A percentile compares a stretch with the other conserved stretches of the same genome.
Conservation (phyloP, 2,329 filamentous ascomycete species). For the Thermothelomyces thermophilus region DNA sequence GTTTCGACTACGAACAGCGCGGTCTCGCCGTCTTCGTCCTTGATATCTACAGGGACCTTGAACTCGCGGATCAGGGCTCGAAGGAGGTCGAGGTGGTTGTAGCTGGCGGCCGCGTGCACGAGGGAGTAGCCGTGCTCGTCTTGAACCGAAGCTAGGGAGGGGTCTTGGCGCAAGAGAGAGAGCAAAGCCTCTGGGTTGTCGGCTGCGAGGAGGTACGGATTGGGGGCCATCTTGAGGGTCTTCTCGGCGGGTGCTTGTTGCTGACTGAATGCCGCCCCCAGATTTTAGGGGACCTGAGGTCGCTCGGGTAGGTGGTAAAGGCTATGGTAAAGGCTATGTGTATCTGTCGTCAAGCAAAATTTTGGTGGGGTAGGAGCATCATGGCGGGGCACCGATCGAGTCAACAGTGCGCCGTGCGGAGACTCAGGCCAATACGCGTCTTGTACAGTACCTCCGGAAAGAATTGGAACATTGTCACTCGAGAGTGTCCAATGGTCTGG, state of each 20-base stretch:
- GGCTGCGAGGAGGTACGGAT: slow-evolving; percentile 70
- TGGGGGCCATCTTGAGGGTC: slow-evolving; percentile 42
- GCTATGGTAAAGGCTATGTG: too few species aligned
- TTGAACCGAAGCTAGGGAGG: slow-evolving; percentile 69
- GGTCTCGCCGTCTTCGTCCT: slow-evolving; percentile 88
- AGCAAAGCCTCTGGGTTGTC: slow-evolving; percentile 72
- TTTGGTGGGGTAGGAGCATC: too few species aligned
- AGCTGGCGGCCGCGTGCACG: slow-evolving; percentile 86
- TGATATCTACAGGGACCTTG: slow-evolving; percentile 69
- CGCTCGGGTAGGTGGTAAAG: too few species aligned
- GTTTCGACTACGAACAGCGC: slow-evolving; percentile 91
- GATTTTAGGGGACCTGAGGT: not conserved
- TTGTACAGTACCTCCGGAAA: too few species aligned
- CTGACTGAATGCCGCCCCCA: too few species aligned
- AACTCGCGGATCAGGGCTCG: slow-evolving; percentile 69
- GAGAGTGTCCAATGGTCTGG: too few species aligned
- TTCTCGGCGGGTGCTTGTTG: not conserved
- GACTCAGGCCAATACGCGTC: too few species aligned
- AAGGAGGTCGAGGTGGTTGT: slow-evolving; percentile 77
- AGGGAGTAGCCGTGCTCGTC: slow-evolving; percentile 93
- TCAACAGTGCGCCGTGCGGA: too few species aligned
- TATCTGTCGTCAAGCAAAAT: too few species aligned
- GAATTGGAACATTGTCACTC: too few species aligned
- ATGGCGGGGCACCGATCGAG: too few species aligned
- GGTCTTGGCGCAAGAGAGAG: slow-evolving; percentile 64